Percentiles rank a stretch among this genome's conserved stretches.
Evolutionary conservation across 352 stramenopile genomes (phyloP).

Genomic region (Phytophthora pini): DNA sequence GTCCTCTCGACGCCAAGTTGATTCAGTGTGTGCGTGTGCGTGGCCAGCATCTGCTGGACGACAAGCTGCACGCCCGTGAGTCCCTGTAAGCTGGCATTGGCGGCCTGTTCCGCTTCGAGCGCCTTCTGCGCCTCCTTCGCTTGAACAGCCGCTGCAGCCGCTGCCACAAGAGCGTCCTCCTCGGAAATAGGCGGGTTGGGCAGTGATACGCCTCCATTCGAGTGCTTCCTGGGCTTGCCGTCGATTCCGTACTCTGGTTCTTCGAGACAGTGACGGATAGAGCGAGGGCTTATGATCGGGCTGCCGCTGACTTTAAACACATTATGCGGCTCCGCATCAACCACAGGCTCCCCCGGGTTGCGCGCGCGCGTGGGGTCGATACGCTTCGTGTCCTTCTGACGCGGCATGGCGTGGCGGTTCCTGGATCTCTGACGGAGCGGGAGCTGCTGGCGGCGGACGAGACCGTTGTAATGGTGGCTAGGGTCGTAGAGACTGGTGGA

Average conservation of each 20-base stretch:
- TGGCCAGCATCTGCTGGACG: slow-evolving; percentile 71
- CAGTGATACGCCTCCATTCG: slow-evolving; percentile 31
- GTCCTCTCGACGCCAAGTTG: slow-evolving; percentile 51
- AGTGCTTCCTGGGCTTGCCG: slow-evolving; percentile 43
- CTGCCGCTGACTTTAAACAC: slow-evolving; percentile 68
- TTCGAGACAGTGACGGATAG: slow-evolving; percentile 68
- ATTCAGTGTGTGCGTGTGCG: slow-evolving; percentile 67
- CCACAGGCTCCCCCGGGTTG: slow-evolving; percentile 23
- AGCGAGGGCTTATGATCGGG: slow-evolving; percentile 72
- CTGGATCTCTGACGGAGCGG: slow-evolving; percentile 8
- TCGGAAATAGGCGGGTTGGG: slow-evolving; percentile 19
- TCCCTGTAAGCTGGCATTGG: slow-evolving; percentile 44
- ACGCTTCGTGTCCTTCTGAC: slow-evolving; percentile 64
- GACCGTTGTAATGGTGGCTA: slow-evolving; percentile 34
- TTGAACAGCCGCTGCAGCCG: slow-evolving; percentile 37
- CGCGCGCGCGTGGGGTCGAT: slow-evolving; percentile 45
- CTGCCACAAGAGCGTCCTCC: slow-evolving; percentile 32
- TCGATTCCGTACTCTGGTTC: slow-evolving; percentile 62
- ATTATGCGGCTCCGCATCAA: slow-evolving; percentile 48
- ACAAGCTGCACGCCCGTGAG: slow-evolving; percentile 74
- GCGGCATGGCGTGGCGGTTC: slow-evolving; percentile 43
- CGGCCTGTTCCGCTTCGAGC: slow-evolving; percentile 53
- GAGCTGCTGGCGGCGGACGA: slow-evolving; percentile 17
- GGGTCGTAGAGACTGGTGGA: slow-evolving; percentile 20
- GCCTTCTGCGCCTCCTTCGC: slow-evolving; percentile 44